A percentile compares a stretch with the other conserved stretches of the same genome.
Conservation (phyloP, 1,284 basidiomycete genomes). For the Cutaneotrichosporon sp. region DNA sequence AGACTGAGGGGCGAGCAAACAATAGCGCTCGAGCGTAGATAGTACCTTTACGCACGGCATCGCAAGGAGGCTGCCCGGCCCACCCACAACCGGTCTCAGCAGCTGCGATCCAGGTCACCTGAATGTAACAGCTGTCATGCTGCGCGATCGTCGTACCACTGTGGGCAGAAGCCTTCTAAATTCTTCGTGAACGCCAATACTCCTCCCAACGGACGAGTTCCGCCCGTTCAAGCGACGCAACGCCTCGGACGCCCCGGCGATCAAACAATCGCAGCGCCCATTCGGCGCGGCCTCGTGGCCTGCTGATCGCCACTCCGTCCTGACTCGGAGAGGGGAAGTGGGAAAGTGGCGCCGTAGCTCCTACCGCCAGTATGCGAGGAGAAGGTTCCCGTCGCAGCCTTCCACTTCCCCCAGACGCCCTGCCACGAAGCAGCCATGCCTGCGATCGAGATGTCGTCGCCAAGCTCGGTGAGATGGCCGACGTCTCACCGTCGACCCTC, state of each 20-base stretch:
- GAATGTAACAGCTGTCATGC: too few species aligned
- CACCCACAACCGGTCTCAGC: background rate
- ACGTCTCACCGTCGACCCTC: background rate
- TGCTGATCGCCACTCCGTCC: background rate
- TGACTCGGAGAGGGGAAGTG: too few species aligned
- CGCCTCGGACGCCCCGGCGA: background rate
- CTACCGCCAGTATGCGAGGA: background rate
- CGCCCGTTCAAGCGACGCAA: background rate
- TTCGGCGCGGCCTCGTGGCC: background rate
- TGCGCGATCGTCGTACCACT: too few species aligned
- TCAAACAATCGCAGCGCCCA: background rate
- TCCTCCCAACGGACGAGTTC: background rate
- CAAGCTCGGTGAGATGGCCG: background rate
- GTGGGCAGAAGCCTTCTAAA: too few species aligned
- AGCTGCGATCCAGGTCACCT: too few species aligned
- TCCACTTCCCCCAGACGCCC: too few species aligned
- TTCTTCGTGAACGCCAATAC: background rate
- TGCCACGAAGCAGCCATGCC: too few species aligned
- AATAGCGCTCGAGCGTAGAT: background rate
- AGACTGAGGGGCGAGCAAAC: too few species aligned
- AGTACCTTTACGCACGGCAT: too few species aligned
- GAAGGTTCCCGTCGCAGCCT: background rate
- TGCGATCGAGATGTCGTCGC: background rate
- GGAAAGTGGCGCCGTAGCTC: background rate
- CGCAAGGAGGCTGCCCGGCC: background rate